Percentiles rank a stretch among this genome's conserved stretches.
Conservation (phyloP, 805 yeast genomes). For the Candida xiaguanensis region DNA sequence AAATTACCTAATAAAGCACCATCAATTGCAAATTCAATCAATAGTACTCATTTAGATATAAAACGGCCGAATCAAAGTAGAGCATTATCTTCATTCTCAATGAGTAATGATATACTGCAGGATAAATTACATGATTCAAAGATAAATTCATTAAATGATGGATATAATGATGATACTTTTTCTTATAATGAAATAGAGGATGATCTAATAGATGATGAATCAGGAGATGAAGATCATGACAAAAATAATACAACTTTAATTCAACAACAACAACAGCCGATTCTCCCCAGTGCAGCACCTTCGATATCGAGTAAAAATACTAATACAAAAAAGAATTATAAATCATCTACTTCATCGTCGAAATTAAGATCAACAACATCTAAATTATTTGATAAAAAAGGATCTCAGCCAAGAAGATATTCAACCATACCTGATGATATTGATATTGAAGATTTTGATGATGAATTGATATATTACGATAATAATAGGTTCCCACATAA, state of each 20-base stretch:
- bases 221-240: slow-evolving; percentile 26
- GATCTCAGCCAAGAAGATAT: slow-evolving; percentile 67
- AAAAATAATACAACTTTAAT: slow-evolving; percentile 3
- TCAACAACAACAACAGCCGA: slow-evolving; percentile 4
- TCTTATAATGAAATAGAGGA: slow-evolving; percentile 22
- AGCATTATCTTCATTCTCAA: slow-evolving; percentile 11
- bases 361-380: slow-evolving; percentile 67
- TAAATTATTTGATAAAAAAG: slow-evolving; percentile 67
- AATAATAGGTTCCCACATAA: slow-evolving; percentile 20
- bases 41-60: slow-evolving; percentile 16
- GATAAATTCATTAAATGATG: slow-evolving; percentile 17
- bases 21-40: slow-evolving; percentile 20
- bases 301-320: slow-evolving; percentile 18
- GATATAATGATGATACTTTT: slow-evolving; percentile 20
- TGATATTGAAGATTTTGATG: slow-evolving; percentile 53
- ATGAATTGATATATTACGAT: slow-evolving; percentile 46
- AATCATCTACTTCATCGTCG: slow-evolving; percentile 32
- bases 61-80: slow-evolving; percentile 11
- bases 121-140: not conserved
- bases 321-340: slow-evolving; percentile 20
- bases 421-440: slow-evolving; percentile 67
- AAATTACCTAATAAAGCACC: slow-evolving; percentile 10
- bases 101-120: slow-evolving; percentile 2
- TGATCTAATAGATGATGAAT: slow-evolving; percentile 21
- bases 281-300: slow-evolving; percentile 4